Evolutionary conservation across 2,329 filamentous ascomycete genomes (phyloP).

Genomic region (Cucurbitaria berberidis): DNA sequence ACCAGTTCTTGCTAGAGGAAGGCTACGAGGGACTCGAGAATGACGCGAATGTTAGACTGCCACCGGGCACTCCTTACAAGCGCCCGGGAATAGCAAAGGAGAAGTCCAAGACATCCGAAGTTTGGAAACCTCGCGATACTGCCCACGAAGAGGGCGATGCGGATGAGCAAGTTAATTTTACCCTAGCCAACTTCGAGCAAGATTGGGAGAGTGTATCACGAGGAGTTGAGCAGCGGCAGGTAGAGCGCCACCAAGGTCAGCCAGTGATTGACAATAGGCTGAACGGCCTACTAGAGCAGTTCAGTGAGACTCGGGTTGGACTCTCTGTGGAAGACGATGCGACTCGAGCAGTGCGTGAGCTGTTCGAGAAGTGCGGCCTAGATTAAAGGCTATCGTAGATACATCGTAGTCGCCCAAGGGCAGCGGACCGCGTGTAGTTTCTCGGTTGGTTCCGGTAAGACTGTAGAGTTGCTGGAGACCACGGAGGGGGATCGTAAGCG

Average conservation of each 20-base stretch:
- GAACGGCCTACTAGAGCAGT: neutral
- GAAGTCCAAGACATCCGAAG: neutral
- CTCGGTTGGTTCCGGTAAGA: too few species aligned
- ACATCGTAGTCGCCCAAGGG: too few species aligned
- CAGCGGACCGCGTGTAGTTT: too few species aligned
- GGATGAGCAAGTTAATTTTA: neutral
- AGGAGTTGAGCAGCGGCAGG: neutral
- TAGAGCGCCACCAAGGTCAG: neutral
- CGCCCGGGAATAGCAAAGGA: neutral
- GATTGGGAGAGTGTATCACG: neutral
- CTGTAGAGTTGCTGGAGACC: too few species aligned
- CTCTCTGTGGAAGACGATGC: neutral
- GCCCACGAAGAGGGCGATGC: neutral
- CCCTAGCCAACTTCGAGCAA: neutral
- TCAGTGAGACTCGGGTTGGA: neutral
- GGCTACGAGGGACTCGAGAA: neutral
- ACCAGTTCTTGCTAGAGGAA: neutral
- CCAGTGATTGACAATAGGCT: neutral
- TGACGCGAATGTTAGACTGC: neutral
- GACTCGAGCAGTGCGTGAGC: neutral
- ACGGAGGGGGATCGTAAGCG: too few species aligned
- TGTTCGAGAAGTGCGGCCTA: neutral
- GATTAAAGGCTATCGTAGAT: too few species aligned
- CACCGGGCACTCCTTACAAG: neutral
- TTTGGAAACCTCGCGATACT: neutral